Conservation (phyloP, 2,329 filamentous ascomycete genomes). For the Hirsutella rhossiliensis region DNA sequence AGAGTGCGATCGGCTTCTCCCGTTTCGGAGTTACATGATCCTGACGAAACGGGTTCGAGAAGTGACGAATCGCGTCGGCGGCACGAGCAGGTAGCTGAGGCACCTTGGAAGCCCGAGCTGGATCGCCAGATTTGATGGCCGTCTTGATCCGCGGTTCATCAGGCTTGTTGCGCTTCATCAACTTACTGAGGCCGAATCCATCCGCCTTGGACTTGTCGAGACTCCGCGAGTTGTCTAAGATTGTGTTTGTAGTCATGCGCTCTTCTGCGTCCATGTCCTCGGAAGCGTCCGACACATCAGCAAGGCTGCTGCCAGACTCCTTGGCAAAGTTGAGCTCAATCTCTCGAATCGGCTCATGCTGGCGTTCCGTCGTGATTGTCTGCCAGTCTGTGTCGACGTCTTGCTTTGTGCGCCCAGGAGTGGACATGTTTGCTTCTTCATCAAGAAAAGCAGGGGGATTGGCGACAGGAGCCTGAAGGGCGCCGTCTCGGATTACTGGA, state of each 20-base stretch:
- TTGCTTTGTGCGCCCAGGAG: slow-evolving; percentile 6
- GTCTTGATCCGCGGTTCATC: neutral
- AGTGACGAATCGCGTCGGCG: slow-evolving; percentile 11
- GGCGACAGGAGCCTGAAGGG: neutral
- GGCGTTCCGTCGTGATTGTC: slow-evolving; percentile 20
- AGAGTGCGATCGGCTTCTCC: slow-evolving; percentile 2
- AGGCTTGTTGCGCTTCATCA: neutral
- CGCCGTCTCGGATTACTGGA: slow-evolving; percentile 12
- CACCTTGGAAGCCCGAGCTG: slow-evolving; percentile 9
- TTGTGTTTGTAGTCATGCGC: neutral
- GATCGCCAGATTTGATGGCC: neutral
- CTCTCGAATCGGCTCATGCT: slow-evolving; percentile 9
- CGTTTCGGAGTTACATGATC: neutral
- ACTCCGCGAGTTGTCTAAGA: neutral
- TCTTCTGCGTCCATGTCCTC: slow-evolving; percentile 7
- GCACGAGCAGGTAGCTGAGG: slow-evolving; percentile 9
- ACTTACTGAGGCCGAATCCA: neutral
- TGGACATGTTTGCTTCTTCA: neutral
- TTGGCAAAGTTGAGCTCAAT: slow-evolving; percentile 13
- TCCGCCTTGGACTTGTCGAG: neutral
- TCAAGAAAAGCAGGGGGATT: neutral
- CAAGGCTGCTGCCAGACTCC: slow-evolving; percentile 30
- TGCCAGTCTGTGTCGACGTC: slow-evolving; percentile 21
- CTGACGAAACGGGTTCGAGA: slow-evolving; percentile 14
- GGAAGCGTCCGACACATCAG: slow-evolving; percentile 27